Base-by-base conservation (phyloP, 73 alveolate species). In the Paraurostyla sp. region DNA sequence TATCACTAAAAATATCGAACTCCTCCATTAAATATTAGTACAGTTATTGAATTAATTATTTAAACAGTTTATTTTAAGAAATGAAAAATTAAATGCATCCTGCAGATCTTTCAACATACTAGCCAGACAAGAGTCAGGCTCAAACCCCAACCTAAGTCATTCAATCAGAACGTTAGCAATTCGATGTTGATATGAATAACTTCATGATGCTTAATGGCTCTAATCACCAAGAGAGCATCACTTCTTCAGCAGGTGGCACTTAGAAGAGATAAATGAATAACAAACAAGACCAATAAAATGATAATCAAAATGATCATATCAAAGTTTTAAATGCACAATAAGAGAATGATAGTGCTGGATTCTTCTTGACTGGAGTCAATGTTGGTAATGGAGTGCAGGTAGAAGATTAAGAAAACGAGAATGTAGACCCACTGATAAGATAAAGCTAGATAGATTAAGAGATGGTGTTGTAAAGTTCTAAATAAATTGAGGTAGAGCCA, bases 321-420 rank as follows among this genome's bases (percentile, higher is more conserved):
- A n/a, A n/a, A 65, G 32, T 4, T 1, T 35, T 65, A 6, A 38
- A 65, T 43, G 11, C 22, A 30, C 22, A 59, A 59, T 43, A 59
- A 20, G 4, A 13, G 6, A 65, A 38, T 38, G 42, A 65, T 9
- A 35, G 20, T 35, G 58, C 4, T 7, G 87, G 87, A 1, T 73
- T 73, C 56, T 73, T 73, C 71, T 45, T 73, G 29, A 73, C 87
- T 13, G 87, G 87, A 30, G 68, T 73, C 18, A 73, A 73, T 45
- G 71, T 45, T 23, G 46, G 46, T 50, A 57, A 56, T 6, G 13
- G 38, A n/a, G 62, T 25, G 2, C 27, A 33, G 27, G 38, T 15
- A 48, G 57, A 48, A 45, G 52, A 27, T 22, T 45, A 22, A 7
- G 82, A 35, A 7, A 58, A 65, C 3, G 82, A 65, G 4, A 35